Evolutionary conservation across 352 stramenopile species (phyloP).

Genomic region (Globisporangium apiculatum): DNA sequence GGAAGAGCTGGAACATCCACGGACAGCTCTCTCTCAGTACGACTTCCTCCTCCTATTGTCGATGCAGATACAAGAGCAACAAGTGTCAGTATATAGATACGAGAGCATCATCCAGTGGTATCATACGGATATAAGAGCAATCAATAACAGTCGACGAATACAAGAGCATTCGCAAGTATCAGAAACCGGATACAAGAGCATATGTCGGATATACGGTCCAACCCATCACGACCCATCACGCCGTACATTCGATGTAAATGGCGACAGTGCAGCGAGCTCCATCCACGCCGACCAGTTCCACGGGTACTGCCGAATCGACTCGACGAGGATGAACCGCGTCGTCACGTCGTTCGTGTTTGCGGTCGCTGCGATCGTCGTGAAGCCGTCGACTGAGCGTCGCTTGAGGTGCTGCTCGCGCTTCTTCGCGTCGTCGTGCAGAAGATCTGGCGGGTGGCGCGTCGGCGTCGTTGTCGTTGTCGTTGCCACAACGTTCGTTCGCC

Average conservation of each 20-base stretch:
- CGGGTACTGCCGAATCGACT: slow-evolving; percentile 64
- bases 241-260: slow-evolving; percentile 42
- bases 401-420: slow-evolving; percentile 32
- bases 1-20: slow-evolving; percentile 85
- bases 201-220: slow-evolving; percentile 10
- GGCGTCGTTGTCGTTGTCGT: slow-evolving; percentile 18
- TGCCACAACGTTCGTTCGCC: slow-evolving; percentile 6
- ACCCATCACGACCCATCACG: no score
- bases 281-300: slow-evolving; percentile 98
- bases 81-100: no score
- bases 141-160: no score
- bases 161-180: no score
- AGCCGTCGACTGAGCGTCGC: slow-evolving; percentile 13
- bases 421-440: slow-evolving; percentile 22
- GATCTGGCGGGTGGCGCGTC: slow-evolving; percentile 23
- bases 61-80: neutral
- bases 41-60: slow-evolving; percentile 45
- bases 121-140: no score
- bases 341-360: slow-evolving; percentile 35
- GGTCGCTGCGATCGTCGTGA: slow-evolving; percentile 8
- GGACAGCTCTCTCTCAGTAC: slow-evolving; percentile 37
- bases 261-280: slow-evolving; percentile 80
- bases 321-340: slow-evolving; percentile 58
- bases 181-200: no score
- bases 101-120: no score